A percentile compares a stretch with the other conserved stretches of the same genome.
Conservation (phyloP, 2,329 filamentous ascomycete genomes). For the Thelonectria olida region DNA sequence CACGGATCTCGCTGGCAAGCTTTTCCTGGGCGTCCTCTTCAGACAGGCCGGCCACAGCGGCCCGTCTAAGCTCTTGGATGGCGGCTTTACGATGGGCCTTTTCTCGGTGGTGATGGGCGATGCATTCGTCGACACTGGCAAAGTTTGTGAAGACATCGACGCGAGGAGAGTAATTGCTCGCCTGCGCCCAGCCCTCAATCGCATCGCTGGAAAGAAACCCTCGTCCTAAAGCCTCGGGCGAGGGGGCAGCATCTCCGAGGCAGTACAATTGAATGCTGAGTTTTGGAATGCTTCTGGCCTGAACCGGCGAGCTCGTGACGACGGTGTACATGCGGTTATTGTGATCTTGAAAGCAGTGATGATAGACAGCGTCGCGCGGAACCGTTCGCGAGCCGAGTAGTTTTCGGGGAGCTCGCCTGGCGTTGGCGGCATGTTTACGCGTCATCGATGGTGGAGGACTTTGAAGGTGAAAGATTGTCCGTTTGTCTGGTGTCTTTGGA, state of each 20-base stretch:
- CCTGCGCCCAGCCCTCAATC: not conserved
- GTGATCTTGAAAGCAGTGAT: constrained; percentile 47
- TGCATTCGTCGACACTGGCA: constrained; percentile 19
- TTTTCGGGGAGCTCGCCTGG: not conserved
- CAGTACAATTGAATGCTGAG: constrained; percentile 30
- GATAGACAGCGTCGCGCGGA: not conserved
- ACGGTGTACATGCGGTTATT: constrained; percentile 9
- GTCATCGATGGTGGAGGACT: no score
- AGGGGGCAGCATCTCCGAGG: not conserved
- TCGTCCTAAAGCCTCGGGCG: not conserved
- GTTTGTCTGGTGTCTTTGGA: no score
- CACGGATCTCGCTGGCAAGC: constrained; percentile 12
- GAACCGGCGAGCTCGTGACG: not conserved
- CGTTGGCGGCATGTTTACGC: not conserved
- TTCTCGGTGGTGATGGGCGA: constrained; percentile 25
- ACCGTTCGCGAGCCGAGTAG: not conserved
- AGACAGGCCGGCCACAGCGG: constrained; percentile 10
- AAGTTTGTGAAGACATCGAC: constrained; percentile 23
- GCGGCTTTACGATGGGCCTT: constrained; percentile 18
- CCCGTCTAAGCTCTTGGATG: not conserved
- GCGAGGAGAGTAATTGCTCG: constrained; percentile 15
- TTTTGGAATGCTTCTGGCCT: constrained; percentile 3
- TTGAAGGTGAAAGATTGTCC: no score
- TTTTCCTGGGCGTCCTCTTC: constrained; percentile 12
- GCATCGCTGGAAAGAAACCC: not conserved